Percentiles rank a stretch among this genome's conserved stretches.
Conservation (phyloP, 768 basidiomycete species). For the Xerocomellus intermedius region DNA sequence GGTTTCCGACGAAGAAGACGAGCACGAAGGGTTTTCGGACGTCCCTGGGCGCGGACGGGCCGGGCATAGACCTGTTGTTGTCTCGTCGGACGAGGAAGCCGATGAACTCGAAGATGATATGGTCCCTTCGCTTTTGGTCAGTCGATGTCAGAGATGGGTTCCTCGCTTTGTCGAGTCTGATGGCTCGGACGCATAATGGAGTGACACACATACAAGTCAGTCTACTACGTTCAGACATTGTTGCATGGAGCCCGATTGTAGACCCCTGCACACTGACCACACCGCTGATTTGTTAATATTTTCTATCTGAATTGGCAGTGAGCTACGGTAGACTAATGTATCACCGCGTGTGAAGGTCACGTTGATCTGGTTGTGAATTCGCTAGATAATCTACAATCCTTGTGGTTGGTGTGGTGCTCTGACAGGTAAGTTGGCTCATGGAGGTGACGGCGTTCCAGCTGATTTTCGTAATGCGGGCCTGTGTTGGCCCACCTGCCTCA, state of each 20-base stretch:
- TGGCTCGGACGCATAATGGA: slow-evolving; percentile 14
- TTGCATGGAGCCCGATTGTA: no score
- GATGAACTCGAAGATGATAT: slow-evolving; percentile 4
- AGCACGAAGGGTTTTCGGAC: not conserved
- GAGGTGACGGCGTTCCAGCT: not conserved
- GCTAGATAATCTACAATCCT: no score
- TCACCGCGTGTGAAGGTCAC: no score
- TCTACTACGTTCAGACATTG: not conserved
- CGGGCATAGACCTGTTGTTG: not conserved
- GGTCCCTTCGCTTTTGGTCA: not conserved
- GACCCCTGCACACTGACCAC: no score
- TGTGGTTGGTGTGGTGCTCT: no score
- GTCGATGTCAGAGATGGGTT: not conserved
- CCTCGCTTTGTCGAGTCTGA: slow-evolving; percentile 21
- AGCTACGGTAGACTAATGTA: no score
- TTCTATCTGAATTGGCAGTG: no score
- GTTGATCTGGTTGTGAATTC: no score
- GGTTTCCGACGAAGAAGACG: slow-evolving; percentile 14
- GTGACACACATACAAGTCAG: not conserved
- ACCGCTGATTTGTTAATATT: no score
- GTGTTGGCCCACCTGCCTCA: slow-evolving; percentile 21
- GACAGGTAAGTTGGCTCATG: no score
- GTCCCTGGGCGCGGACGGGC: not conserved
- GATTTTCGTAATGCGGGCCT: slow-evolving; percentile 1
- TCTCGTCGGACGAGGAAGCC: slow-evolving; percentile 22